These are phyloP conservation scores for Starmera amethionina DNA, from an alignment of 805 yeast species.

Conservation along the genomic window DNA sequence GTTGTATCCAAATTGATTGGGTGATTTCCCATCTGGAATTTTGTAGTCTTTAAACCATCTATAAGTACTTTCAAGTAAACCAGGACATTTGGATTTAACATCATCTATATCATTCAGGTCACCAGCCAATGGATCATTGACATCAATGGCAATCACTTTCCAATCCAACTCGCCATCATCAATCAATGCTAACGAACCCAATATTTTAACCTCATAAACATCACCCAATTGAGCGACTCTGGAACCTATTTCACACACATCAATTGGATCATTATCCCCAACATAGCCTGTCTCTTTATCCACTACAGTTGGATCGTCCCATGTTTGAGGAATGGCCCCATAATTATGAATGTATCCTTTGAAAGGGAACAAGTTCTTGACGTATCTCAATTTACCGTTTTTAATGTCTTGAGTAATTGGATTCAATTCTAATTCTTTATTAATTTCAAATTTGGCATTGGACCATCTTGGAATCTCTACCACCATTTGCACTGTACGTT, in stretches of 20 bases:
- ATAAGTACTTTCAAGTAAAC: conserved; percentile 56
- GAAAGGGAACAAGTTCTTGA: conserved; percentile 71
- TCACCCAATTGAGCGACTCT: conserved; percentile 50
- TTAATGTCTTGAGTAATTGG: conserved; percentile 77
- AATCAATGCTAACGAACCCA: conserved; percentile 70
- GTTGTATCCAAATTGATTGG: conserved; percentile 63
- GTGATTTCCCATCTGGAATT: conserved; percentile 72
- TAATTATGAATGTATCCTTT: conserved; percentile 83
- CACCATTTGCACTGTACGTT: conserved; percentile 47
- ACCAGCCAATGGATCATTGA: conserved; percentile 53
- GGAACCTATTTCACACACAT: conserved; percentile 71
- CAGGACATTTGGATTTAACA: conserved; percentile 59
- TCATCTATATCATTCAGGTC: conserved; percentile 56
- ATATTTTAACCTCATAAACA: conserved; percentile 53
- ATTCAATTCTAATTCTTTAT: conserved; percentile 45
- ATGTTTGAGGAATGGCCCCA: conserved; percentile 88
- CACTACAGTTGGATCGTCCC: conserved; percentile 83
- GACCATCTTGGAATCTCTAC: conserved; percentile 78
- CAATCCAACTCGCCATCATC: conserved; percentile 97
- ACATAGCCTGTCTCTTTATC: conserved; percentile 30
- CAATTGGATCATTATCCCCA: conserved; percentile 95
- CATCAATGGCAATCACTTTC: conserved; percentile 71
- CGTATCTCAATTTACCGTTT: conserved; percentile 67
- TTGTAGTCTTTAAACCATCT: conserved; percentile 82
- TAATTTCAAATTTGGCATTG: conserved; percentile 76